phyloP scores from a whole-genome alignment of 192 early-diverging fungal species.

The Coemansia sp. region DNA sequence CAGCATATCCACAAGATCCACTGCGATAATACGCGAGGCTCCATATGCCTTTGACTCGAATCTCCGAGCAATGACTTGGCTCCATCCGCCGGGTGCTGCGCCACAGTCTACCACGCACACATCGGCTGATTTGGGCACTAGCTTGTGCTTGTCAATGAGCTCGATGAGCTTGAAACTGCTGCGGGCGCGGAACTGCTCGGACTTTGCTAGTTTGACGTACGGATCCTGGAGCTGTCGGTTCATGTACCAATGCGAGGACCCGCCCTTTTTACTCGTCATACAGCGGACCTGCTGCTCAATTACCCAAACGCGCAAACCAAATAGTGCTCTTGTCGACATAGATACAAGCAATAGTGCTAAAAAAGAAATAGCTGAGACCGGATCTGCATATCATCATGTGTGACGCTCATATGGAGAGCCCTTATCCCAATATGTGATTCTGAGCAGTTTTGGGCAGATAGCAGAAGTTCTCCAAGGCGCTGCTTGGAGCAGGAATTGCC shows the following conservation, averaged over 20 bases:
- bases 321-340: neutral
- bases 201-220: conserved; percentile 60
- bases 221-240: conserved; percentile 64
- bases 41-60: neutral
- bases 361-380: neutral
- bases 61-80: conserved; percentile 61
- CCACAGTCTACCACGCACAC: conserved; percentile 63
- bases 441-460: neutral
- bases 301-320: neutral
- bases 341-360: neutral
- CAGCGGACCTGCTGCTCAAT: neutral
- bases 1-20: conserved; percentile 70
- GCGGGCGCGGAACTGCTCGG: conserved; percentile 65
- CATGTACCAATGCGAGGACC: conserved; percentile 61
- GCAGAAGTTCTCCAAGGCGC: neutral
- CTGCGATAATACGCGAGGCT: conserved; percentile 54
- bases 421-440: neutral
- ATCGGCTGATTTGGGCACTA: conserved; percentile 14
- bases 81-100: conserved; percentile 78
- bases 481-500: too few species aligned
- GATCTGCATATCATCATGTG: neutral
- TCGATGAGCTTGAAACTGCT: conserved; percentile 73
- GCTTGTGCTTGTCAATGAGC: conserved; percentile 55
- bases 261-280: conserved; percentile 36
- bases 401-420: neutral